Percentiles rank a stretch among this genome's conserved stretches.
Evolutionary conservation across 2,329 filamentous ascomycete genomes (phyloP).

Genomic region (Aspergillus fumigatus): DNA sequence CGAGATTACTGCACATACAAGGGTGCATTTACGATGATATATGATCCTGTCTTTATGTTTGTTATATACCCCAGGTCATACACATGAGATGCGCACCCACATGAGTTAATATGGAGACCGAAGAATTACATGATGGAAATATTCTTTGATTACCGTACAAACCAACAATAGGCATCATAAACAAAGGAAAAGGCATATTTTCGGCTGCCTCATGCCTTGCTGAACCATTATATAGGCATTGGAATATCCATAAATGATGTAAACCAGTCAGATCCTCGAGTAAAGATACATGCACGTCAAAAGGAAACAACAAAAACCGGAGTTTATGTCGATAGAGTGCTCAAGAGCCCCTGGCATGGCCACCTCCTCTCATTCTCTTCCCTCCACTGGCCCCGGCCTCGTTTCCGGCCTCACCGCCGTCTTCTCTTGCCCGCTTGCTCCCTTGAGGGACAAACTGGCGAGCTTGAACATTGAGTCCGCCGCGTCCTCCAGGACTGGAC

Average conservation of each 20-base stretch:
- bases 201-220: background rate
- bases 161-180: background rate
- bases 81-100: background rate
- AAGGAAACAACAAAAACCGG: background rate
- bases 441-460: slow-evolving; percentile 54
- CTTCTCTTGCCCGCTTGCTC: slow-evolving; percentile 54
- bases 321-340: background rate
- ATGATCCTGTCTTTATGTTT: background rate
- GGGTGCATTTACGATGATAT: background rate
- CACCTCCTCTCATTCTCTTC: slow-evolving; percentile 47
- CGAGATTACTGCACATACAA: background rate
- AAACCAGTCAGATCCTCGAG: background rate
- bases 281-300: slow-evolving; percentile 8
- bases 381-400: slow-evolving; percentile 37
- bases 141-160: background rate
- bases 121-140: background rate
- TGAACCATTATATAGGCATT: background rate
- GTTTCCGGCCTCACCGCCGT: slow-evolving; percentile 37
- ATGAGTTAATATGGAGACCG: too few relatives aligned
- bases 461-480: slow-evolving; percentile 47
- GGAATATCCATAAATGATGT: background rate
- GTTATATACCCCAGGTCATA: background rate
- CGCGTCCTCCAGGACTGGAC: slow-evolving; percentile 28
- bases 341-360: slow-evolving; percentile 28
- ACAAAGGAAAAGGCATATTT: slow-evolving; percentile 4